A percentile compares a stretch with the other conserved stretches of the same genome.
These are phyloP conservation scores for Diddensiella transvaalensis DNA, from an alignment of 805 yeast genomes.

Conservation along the genomic window DNA sequence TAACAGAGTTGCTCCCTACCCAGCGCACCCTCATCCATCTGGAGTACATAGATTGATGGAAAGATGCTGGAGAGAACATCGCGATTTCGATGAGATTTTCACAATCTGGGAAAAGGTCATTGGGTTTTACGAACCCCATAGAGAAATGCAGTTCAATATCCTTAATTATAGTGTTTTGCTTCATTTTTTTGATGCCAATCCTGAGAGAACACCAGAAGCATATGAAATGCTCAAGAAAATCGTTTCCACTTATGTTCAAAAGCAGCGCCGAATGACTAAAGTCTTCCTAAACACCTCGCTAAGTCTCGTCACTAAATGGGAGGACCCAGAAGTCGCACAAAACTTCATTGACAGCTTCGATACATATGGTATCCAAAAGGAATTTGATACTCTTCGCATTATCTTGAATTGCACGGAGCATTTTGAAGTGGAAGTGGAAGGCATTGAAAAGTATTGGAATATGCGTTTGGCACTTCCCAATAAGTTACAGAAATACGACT, in stretches of 20 bases:
- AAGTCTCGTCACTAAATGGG: slow-evolving; percentile 65
- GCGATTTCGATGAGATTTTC: slow-evolving; percentile 62
- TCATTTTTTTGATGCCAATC: slow-evolving; percentile 60
- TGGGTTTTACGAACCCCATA: slow-evolving; percentile 36
- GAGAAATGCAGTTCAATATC: slow-evolving; percentile 34
- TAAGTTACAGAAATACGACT: slow-evolving; percentile 20
- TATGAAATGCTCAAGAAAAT: slow-evolving; percentile 53
- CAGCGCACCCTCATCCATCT: slow-evolving; percentile 67
- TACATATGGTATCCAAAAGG: slow-evolving; percentile 52
- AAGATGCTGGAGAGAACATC: slow-evolving; percentile 39
- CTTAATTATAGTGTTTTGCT: slow-evolving; percentile 68
- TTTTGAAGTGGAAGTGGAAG: slow-evolving; percentile 50
- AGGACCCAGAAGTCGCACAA: slow-evolving; percentile 59
- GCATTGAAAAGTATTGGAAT: slow-evolving; percentile 57
- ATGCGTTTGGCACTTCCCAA: slow-evolving; percentile 10
- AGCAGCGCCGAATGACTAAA: slow-evolving; percentile 60
- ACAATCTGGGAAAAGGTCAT: slow-evolving; percentile 38
- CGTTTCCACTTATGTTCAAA: slow-evolving; percentile 52
- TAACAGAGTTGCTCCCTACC: slow-evolving; percentile 66
- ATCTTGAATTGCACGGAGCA: slow-evolving; percentile 69
- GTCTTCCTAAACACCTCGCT: slow-evolving; percentile 74
- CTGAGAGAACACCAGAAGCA: slow-evolving; percentile 50
- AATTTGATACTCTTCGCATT: slow-evolving; percentile 70
- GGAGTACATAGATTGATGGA: slow-evolving; percentile 64
- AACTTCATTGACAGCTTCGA: slow-evolving; percentile 59